Conservation (phyloP, 2,329 filamentous ascomycete species). For the Epichloe gansuensis region DNA sequence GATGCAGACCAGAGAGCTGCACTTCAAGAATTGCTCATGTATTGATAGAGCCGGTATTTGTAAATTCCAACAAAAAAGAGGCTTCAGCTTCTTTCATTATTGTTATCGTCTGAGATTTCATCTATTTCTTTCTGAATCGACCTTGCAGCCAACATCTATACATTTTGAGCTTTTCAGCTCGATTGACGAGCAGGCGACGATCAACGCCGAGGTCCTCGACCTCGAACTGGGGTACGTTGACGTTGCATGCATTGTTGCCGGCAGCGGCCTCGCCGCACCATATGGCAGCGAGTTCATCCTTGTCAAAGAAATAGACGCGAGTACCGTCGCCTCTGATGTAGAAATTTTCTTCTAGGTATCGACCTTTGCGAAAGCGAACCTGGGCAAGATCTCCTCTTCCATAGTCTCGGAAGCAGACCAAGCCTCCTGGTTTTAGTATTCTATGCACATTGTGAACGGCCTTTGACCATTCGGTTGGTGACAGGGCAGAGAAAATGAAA, state of each 20-base stretch:
- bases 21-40: conserved; percentile 30
- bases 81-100: not conserved
- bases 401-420: conserved; percentile 92
- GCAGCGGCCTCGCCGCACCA: conserved; percentile 45
- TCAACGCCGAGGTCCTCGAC: conserved; percentile 73
- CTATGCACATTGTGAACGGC: conserved; percentile 71
- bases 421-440: conserved; percentile 81
- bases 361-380: conserved; percentile 90
- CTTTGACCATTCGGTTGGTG: conserved; percentile 70
- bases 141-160: conserved; percentile 95
- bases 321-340: conserved; percentile 94
- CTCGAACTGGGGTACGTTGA: conserved; percentile 40
- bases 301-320: conserved; percentile 92
- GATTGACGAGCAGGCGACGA: conserved; percentile 80
- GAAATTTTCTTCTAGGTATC: conserved; percentile 93
- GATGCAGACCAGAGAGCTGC: conserved; percentile 25
- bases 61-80: not conserved
- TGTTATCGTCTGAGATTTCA: not conserved
- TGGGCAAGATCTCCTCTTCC: conserved; percentile 90
- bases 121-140: conserved; percentile 57
- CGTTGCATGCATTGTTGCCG: conserved; percentile 14
- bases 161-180: conserved; percentile 88
- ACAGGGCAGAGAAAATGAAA: conserved; percentile 91
- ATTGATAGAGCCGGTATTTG: conserved; percentile 15
- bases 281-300: conserved; percentile 65